Conservation (phyloP, 164 flowering plant genomes). For the Vitis labrusca region DNA sequence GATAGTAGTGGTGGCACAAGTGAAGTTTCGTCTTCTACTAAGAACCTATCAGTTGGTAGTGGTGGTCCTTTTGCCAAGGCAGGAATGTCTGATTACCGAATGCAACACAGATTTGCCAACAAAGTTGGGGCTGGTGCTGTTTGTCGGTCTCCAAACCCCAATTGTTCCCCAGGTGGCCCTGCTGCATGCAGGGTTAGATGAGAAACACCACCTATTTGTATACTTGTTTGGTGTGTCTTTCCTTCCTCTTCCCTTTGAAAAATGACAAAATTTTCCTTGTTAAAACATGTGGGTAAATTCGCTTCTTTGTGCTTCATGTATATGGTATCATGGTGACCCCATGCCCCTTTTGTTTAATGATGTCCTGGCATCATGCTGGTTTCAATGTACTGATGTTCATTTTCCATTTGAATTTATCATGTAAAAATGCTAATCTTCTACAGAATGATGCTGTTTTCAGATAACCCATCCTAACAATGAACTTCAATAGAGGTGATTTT, state of each 20-base stretch:
- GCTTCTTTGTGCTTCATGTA: constrained; percentile 13
- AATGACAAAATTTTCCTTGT: constrained; percentile 12
- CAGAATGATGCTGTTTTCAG: too few relatives aligned
- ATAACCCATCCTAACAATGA: too few relatives aligned
- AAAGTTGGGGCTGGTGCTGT: constrained; percentile 47
- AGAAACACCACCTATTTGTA: constrained; percentile 16
- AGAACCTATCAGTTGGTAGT: constrained; percentile 13
- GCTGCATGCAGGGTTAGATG: constrained; percentile 82
- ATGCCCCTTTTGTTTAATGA: constrained; percentile 1
- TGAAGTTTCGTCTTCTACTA: constrained; percentile 35
- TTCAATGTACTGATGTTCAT: constrained; percentile 4
- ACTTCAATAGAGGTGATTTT: too few relatives aligned
- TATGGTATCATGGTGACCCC: constrained; percentile 8
- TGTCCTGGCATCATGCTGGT: constrained; percentile 7
- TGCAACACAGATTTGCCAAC: constrained; percentile 46
- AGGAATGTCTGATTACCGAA: constrained; percentile 47
- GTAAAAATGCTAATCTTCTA: neutral
- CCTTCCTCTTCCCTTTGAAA: constrained; percentile 2
- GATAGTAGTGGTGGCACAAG: constrained; percentile 33
- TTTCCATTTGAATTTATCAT: neutral
- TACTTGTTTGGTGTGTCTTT: constrained; percentile 19
- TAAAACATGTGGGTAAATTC: constrained; percentile 12
- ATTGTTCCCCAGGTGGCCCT: constrained; percentile 72
- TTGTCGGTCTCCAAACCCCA: constrained; percentile 69
- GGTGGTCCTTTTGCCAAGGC: constrained; percentile 37